Evolutionary conservation across 352 stramenopile genomes (phyloP).

Genomic region (Pythium phragmitis): DNA sequence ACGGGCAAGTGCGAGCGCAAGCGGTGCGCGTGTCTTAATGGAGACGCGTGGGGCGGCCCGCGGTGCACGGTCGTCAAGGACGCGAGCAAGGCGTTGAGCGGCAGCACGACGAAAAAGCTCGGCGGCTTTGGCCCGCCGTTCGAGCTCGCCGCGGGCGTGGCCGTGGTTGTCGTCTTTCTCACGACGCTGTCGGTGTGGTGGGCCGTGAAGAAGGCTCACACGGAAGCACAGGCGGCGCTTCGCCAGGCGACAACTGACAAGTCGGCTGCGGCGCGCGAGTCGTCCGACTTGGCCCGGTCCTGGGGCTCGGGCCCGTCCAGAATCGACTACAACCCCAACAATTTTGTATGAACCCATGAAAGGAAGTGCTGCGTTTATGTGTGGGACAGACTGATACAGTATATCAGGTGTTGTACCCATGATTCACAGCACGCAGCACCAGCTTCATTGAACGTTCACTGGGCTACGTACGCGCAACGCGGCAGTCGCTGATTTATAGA

Average conservation of each 20-base stretch:
- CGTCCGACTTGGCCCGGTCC: constrained; percentile 5
- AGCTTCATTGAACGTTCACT: no score
- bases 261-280: neutral
- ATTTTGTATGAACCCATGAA: constrained; percentile 8
- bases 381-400: no score
- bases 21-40: constrained; percentile 42
- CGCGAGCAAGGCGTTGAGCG: constrained; percentile 2
- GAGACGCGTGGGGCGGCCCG: constrained; percentile 6
- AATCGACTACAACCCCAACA: constrained; percentile 3
- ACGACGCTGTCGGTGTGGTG: constrained; percentile 32
- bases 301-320: neutral
- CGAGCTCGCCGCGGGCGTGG: constrained; percentile 27
- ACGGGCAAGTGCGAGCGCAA: constrained; percentile 34
- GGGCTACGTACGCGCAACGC: no score
- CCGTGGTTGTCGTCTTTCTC: constrained; percentile 28
- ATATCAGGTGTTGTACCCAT: no score
- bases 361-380: no score
- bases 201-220: neutral
- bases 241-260: constrained; percentile 5
- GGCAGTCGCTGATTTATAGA: no score
- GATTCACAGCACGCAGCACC: no score
- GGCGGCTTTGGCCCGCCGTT: constrained; percentile 28
- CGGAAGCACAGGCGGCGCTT: neutral
- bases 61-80: constrained; percentile 6
- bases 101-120: neutral